Percentiles rank a stretch among this genome's conserved stretches.
Evolutionary conservation across 2,329 filamentous ascomycete genomes (phyloP).

Genomic region (Aspergillus oerlinghausenensis): DNA sequence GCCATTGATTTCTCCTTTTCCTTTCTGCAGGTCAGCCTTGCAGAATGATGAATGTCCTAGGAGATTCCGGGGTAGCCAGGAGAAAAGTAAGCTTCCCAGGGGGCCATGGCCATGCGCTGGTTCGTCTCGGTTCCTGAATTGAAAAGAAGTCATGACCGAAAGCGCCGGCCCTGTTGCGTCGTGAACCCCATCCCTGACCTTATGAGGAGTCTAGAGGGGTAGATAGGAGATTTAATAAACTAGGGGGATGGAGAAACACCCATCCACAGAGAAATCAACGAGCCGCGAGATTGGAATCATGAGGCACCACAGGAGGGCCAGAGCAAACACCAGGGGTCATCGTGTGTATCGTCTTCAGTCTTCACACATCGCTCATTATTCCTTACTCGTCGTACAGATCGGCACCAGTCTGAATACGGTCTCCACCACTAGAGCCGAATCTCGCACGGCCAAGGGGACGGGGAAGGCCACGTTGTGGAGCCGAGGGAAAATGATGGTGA

Average conservation of each 20-base stretch:
- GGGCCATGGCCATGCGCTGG: background rate
- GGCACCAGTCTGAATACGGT: conserved; percentile 17
- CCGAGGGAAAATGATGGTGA: conserved; percentile 24
- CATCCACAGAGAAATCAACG: background rate
- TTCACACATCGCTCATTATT: conserved; percentile 10
- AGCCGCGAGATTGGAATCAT: background rate
- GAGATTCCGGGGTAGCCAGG: conserved; percentile 9
- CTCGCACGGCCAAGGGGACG: conserved; percentile 24
- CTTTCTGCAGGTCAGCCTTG: background rate
- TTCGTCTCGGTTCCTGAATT: conserved; percentile 5
- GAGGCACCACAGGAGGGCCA: background rate
- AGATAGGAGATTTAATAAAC: background rate
- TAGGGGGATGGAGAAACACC: background rate
- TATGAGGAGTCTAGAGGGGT: background rate
- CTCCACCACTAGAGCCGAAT: conserved; percentile 20
- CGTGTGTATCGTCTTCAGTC: background rate
- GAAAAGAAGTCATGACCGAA: background rate
- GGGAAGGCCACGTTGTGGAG: conserved; percentile 31
- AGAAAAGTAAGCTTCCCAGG: conserved; percentile 9
- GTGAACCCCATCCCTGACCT: background rate
- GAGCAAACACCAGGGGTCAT: background rate
- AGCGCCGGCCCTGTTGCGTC: conserved; percentile 1
- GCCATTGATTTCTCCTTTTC: background rate
- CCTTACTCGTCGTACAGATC: conserved; percentile 24
- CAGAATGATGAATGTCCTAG: background rate